Base-by-base conservation (phyloP, 208 protist genomes). In the Acanthamoeba sp. region DNA sequence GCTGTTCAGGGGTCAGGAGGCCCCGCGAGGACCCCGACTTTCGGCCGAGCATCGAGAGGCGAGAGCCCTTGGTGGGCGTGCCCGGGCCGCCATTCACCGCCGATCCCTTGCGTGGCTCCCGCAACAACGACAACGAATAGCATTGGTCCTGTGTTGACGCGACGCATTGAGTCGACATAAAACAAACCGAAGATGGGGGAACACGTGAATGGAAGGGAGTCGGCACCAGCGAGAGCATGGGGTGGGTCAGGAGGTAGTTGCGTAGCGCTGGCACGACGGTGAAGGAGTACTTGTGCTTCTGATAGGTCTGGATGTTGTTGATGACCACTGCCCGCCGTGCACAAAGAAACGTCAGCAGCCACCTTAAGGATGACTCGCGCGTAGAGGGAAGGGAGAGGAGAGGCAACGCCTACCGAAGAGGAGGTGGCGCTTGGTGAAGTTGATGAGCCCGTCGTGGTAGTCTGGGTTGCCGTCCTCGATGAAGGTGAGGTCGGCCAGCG, bases 391-490 rank as follows among this genome's bases (percentile, higher is more conserved):
- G 14, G 6, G 14, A 82, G 2, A 82, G 27, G 16, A 14, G 38
- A 38, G 69, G 3, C 20, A 24, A 34, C 14, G n/a, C 78, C 7
- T 48, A 88, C 45, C 80, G 27, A 64, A 62, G n/a, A 92, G 38
- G 40, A 66, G 32, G 7, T 73, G 52, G 27, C 48, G 52, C 87
- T 92, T 92, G 50, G 48, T 32, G 45, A 92, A 92, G 62, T 92
- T 92, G 57, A 92, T 92, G 87, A 92, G 87, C 7, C 87, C 87
- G 40, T 92, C 87, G 32, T 36, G 24, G 57, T 55, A 42, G 87
- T 92, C 87, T 34, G 87, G 87, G 42, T 92, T 92, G 48, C 87
- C 87, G 36, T 92, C 57, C 45, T 92, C 87, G 36, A 66, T 66
- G 57, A 92, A 76, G 20, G 50, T 66, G 27, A 92, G 32, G 42